Evolutionary conservation across 768 basidiomycete genomes (phyloP).

Genomic region (Lactarius indigo): DNA sequence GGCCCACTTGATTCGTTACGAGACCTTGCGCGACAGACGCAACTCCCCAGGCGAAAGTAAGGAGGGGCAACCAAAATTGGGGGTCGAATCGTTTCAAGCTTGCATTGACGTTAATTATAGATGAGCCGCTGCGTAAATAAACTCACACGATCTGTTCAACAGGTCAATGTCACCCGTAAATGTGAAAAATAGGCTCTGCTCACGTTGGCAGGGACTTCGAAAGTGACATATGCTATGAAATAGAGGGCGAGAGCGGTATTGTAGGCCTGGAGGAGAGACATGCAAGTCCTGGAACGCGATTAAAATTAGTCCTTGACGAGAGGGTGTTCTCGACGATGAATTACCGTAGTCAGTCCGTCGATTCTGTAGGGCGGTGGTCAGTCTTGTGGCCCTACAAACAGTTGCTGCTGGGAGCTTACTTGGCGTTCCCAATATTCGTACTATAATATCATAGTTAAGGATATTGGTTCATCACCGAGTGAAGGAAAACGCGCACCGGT

Average conservation of each 20-base stretch:
- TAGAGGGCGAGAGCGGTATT: conserved; percentile 57
- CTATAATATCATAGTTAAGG: not conserved
- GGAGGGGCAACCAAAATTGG: conserved; percentile 55
- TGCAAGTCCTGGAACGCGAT: conserved; percentile 41
- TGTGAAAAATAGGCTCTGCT: conserved; percentile 16
- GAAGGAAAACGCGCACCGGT: conserved; percentile 30
- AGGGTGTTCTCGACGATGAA: not conserved
- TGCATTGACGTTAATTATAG: conserved; percentile 5
- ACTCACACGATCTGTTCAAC: conserved; percentile 41
- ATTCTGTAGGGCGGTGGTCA: conserved; percentile 36
- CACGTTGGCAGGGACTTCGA: conserved; percentile 59
- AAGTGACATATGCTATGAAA: conserved; percentile 58
- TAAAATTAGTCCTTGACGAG: not conserved
- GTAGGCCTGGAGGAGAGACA: conserved; percentile 47
- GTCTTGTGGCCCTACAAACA: not conserved
- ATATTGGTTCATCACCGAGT: not conserved
- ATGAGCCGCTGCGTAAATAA: not conserved
- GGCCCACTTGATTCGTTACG: conserved; percentile 48
- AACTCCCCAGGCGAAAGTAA: conserved; percentile 59
- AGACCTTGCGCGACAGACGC: conserved; percentile 54
- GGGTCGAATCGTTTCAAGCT: conserved; percentile 59
- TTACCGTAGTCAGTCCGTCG: conserved; percentile 40
- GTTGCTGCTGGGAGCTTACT: conserved; percentile 27
- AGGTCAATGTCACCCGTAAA: not conserved
- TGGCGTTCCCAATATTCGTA: conserved; percentile 41